Conservation (phyloP, 2,329 filamentous ascomycete species). For the Rugonectria rugulosa region DNA sequence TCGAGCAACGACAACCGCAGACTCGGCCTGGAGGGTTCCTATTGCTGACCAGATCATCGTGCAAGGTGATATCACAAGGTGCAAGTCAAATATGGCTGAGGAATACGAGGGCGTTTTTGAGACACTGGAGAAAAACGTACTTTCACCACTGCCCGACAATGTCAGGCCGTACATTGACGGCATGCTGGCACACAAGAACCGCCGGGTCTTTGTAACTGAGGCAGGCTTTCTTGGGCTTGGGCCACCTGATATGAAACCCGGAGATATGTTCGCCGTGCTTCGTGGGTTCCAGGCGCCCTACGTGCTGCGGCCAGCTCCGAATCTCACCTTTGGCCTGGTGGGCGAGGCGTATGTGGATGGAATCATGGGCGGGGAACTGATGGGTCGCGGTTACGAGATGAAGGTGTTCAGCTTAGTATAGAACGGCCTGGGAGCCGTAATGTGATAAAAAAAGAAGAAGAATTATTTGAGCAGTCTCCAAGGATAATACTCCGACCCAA, state of each 20-base stretch:
- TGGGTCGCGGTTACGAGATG: not conserved
- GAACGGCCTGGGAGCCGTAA: too few relatives aligned
- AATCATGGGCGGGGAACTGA: slow-evolving; percentile 20
- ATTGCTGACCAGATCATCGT: not conserved
- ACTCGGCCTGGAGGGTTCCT: not conserved
- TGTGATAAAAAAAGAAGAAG: too few relatives aligned
- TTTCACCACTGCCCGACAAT: not conserved
- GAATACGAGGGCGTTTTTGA: not conserved
- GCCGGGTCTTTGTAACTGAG: slow-evolving; percentile 7
- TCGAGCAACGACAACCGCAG: too few relatives aligned
- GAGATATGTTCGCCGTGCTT: slow-evolving; percentile 11
- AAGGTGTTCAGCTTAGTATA: slow-evolving; percentile 5
- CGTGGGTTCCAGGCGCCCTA: slow-evolving; percentile 11
- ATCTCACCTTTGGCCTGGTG: not conserved
- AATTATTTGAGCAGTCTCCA: too few relatives aligned
- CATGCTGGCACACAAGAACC: not conserved
- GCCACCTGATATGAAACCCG: slow-evolving; percentile 1
- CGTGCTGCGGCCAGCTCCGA: slow-evolving; percentile 6
- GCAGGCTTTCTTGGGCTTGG: slow-evolving; percentile 15
- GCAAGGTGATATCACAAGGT: not conserved
- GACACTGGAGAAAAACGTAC: not conserved
- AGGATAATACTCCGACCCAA: too few relatives aligned
- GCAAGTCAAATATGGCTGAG: not conserved
- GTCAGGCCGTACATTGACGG: not conserved
- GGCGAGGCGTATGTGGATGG: slow-evolving; percentile 19